phyloP scores from a whole-genome alignment of 352 stramenopile species.

The Phytopythium montanum region DNA sequence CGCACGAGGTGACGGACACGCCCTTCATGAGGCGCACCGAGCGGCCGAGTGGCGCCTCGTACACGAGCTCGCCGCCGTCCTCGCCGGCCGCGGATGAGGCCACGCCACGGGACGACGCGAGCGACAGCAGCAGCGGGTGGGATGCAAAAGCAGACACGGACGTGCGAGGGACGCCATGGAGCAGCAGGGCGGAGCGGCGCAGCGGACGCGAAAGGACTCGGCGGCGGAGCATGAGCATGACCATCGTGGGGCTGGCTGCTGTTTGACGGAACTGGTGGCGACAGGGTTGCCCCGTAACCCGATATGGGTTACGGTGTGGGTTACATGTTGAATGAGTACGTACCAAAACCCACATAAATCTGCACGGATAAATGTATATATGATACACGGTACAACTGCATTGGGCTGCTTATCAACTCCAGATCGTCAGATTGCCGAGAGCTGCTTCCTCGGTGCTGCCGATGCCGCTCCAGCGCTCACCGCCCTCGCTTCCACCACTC shows the following conservation, averaged over 20 bases:
- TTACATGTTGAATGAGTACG: too few relatives aligned
- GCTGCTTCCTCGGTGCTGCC: too few relatives aligned
- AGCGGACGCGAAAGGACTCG: neutral
- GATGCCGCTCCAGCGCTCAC: too few relatives aligned
- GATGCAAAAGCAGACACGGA: neutral
- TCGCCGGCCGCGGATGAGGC: neutral
- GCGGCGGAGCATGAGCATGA: neutral
- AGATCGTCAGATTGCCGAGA: too few relatives aligned
- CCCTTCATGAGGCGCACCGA: slow-evolving; percentile 84
- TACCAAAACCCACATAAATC: too few relatives aligned
- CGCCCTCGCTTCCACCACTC: too few relatives aligned
- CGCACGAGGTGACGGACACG: slow-evolving; percentile 82
- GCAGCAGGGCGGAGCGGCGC: neutral
- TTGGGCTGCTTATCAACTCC: too few relatives aligned
- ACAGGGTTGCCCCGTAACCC: too few relatives aligned
- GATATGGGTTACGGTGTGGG: too few relatives aligned
- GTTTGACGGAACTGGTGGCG: too few relatives aligned
- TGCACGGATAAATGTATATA: too few relatives aligned
- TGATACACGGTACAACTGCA: too few relatives aligned
- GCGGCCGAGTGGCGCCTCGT: slow-evolving; percentile 65
- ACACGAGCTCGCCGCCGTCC: slow-evolving; percentile 31
- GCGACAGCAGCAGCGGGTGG: slow-evolving; percentile 5
- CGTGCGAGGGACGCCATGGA: neutral
- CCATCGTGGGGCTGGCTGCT: neutral
- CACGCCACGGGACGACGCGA: neutral